Evolutionary conservation across 225 moss, liverwort and hornwort species (phyloP).

Genomic region (Physcomitrellopsis africana): DNA sequence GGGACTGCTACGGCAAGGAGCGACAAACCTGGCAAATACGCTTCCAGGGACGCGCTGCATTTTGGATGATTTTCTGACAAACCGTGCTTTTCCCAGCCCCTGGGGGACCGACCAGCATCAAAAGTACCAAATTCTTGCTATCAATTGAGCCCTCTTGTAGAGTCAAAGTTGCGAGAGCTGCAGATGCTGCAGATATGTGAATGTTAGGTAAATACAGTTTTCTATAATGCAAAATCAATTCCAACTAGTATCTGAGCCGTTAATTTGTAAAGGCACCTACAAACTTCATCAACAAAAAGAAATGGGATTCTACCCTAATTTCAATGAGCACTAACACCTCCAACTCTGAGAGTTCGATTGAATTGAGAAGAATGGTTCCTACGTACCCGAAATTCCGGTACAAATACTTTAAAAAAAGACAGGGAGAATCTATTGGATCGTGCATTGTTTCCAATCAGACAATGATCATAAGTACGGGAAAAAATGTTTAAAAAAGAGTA

Average conservation of each 20-base stretch:
- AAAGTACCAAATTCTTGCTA: slow-evolving; percentile 49
- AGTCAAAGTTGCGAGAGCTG: slow-evolving; percentile 8
- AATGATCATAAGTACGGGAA: background rate
- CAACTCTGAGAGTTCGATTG: background rate
- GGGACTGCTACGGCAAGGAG: slow-evolving; percentile 4
- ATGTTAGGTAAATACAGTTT: slow-evolving; percentile 23
- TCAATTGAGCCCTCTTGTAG: slow-evolving; percentile 25
- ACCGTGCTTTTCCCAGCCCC: slow-evolving; percentile 93
- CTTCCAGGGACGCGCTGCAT: slow-evolving; percentile 81
- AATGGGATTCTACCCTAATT: background rate
- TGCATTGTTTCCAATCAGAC: background rate
- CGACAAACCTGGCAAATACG: slow-evolving; percentile 85
- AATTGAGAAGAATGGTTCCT: background rate
- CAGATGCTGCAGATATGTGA: background rate
- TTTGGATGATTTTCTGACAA: slow-evolving; percentile 67
- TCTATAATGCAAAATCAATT: background rate
- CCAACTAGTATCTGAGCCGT: background rate
- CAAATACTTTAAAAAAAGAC: background rate
- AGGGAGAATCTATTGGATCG: background rate
- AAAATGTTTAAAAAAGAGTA: background rate
- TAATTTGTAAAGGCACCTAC: background rate
- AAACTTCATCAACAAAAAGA: background rate
- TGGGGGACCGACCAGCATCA: slow-evolving; percentile 80
- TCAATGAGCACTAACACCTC: background rate
- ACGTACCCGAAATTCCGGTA: background rate